Evolutionary conservation across 345 rosid genomes (phyloP), one percentile per base, ranked within the genome.

Genomic region (Limnanthes douglasii): DNA sequence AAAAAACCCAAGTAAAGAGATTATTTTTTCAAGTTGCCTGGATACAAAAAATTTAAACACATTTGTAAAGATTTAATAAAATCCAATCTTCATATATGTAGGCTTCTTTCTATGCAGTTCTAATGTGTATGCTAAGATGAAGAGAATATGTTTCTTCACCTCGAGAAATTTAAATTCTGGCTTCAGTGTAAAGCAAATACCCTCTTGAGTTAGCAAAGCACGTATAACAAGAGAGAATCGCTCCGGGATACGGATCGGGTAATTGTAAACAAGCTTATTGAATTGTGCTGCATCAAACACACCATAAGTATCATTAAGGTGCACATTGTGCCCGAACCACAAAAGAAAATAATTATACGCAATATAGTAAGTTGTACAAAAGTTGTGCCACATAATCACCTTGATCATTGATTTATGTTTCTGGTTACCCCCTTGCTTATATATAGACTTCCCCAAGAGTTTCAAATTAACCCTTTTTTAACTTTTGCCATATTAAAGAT

Each of bases 101-200:
- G 30, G 47, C 18, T 40, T 38, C 22, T 42, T 43, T 41, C 54
- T 16, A 13, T 24, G 47, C 31, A 31, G 34, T 10, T 46, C 9
- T 28, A 19, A 12, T 34, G 28, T 36, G 39, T 17, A 45, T 15
- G 34, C 18, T 30, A 24, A 8, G 49, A 28, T 5, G 16, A 43
- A 33, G 46, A 21, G 9, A 43, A 11, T 8, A 39, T 3, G 21
- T 19, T 28, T 30, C 25, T 39, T 66, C 51, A 83, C 97, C 97
- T 86, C 97, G 14, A 86, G 93, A 73, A 86, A 88, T 68, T 88
- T 88, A 69, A 88, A 88, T 52, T 83, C 93, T 41, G 83, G 97
- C 70, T 83, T 39, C 66, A 88, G 52, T n/a, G 78, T 83, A 59
- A 83, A 79, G 62, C 97, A 88, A 53, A 83, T 83, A 31, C 97